Conservation (phyloP, 306 rosid species). For the Citrullus colocynthis region DNA sequence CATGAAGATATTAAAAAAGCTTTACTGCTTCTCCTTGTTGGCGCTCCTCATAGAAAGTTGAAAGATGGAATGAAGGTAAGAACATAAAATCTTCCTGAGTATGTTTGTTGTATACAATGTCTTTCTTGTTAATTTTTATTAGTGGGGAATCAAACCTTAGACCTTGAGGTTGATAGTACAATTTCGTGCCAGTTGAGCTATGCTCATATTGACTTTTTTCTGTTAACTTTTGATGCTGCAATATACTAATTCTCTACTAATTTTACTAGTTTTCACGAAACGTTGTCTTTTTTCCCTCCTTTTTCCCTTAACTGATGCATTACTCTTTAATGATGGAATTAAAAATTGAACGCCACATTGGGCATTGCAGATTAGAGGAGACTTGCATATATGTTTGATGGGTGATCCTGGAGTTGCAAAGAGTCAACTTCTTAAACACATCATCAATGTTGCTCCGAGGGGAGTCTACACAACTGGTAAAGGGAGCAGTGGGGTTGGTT, state of each 20-base stretch:
- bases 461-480: constrained; percentile 95
- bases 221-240: neutral
- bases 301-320: neutral
- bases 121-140: neutral
- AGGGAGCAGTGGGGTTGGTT: constrained; percentile 99
- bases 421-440: constrained; percentile 98
- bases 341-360: neutral
- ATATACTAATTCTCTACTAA: neutral
- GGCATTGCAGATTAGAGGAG: constrained; percentile 86
- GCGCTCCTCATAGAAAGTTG: constrained; percentile 81
- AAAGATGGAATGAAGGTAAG: constrained; percentile 95
- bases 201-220: neutral
- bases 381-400: constrained; percentile 91
- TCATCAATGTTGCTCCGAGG: constrained; percentile 90
- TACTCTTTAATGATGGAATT: neutral
- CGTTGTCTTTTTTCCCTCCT: neutral
- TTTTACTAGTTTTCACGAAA: neutral
- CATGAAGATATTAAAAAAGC: constrained; percentile 94
- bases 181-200: too few relatives aligned
- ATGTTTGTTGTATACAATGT: neutral
- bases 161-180: too few relatives aligned
- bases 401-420: constrained; percentile 99
- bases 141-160: too few relatives aligned
- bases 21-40: constrained; percentile 85
- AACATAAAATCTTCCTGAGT: neutral